These are phyloP conservation scores for Camellia oleifera DNA, from an alignment of 179 eudicot species.

Conservation along the genomic window DNA sequence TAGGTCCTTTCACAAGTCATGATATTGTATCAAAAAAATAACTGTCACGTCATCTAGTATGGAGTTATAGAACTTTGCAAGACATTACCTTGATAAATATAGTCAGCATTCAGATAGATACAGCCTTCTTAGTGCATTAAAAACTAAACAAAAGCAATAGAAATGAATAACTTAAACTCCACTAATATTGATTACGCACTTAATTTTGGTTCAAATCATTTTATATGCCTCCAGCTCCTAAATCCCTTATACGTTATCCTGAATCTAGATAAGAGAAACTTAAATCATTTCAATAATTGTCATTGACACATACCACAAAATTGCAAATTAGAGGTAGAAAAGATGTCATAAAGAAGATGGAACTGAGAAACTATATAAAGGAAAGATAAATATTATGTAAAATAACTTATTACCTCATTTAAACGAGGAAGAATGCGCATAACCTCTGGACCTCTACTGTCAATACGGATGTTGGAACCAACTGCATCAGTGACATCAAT, in stretches of 20 bases:
- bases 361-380: background rate
- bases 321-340: background rate
- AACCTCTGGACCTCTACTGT: slow-evolving; percentile 99
- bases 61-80: background rate
- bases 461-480: slow-evolving; percentile 94
- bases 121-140: background rate
- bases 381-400: background rate
- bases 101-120: background rate
- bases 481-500: slow-evolving; percentile 98
- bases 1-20: background rate
- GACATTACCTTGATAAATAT: background rate
- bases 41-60: background rate
- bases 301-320: background rate
- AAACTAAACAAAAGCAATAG: background rate
- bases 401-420: slow-evolving; percentile 71
- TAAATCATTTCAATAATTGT: background rate
- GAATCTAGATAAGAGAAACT: background rate
- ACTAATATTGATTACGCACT: background rate
- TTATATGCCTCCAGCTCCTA: background rate
- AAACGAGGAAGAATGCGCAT: slow-evolving; percentile 94
- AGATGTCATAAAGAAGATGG: background rate
- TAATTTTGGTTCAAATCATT: background rate
- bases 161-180: background rate
- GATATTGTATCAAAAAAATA: background rate
- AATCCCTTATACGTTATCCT: background rate